Evolutionary conservation across 495 filamentous ascomycete species (phyloP), one percentile per base, ranked within the genome.

Genomic region (Trichoderma asperelloides): DNA sequence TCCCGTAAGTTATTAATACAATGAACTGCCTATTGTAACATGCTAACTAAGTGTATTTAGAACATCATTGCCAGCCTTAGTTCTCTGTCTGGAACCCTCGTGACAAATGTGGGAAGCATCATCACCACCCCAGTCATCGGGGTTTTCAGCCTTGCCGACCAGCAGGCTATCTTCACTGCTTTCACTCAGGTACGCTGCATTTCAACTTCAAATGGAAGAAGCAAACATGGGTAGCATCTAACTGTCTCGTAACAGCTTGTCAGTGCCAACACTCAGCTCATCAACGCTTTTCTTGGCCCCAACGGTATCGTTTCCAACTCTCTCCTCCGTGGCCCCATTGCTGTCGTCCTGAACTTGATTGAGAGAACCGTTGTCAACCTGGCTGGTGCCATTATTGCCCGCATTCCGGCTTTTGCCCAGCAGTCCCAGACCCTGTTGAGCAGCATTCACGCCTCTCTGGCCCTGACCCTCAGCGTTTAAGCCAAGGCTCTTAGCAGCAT

Each of bases 251-350:
- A 3, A 60, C 55, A 60, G 55, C 55, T 60, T 9, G 28, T 25
- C 11, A 18, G 2, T 7, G 7, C 23, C 23, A 60, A 60, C 25
- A 30, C 23, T 30, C 6, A 28, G 25, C 25, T 60, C 55, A 60
- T 60, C 25, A 60, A 60, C 25, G 12, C 55, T 30, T 60, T 60
- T 25, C 5, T 60, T 13, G 55, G 55, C 13, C 55, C 55, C 55
- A 60, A 28, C 25, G 55, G 55, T 25, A 7, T 60, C 16, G 27
- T 60, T 60, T 16, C 25, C 25, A 28, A 27, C 55, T 60, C 55
- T 18, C 55, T 60, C 55, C 55, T 60, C 55, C 23, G 27, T 13
- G 55, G 55, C 55, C 55, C 55, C 55, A 60, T 60, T 13, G 55
- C 25, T 18, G 16, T 30, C 2, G 55, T 60, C 9, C 55, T 60